Conservation (phyloP, 176 grass and related monocot genomes). For the Zizania latifolia region DNA sequence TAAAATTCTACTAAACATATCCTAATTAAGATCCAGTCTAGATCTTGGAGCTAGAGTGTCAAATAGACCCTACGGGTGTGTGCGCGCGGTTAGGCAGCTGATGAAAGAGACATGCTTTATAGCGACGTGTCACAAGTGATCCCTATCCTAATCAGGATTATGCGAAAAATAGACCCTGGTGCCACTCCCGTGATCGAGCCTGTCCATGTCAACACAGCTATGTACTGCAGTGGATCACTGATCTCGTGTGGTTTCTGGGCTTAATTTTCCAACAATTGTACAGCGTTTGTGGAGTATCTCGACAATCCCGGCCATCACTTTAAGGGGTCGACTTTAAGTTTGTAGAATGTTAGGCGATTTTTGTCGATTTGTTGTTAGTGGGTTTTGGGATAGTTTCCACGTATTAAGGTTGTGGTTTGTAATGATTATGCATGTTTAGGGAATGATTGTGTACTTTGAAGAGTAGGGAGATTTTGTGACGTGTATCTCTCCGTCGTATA, state of each 20-base stretch:
- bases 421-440: too few relatives aligned
- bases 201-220: slow-evolving; percentile 20
- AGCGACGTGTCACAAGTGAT: slow-evolving; percentile 14
- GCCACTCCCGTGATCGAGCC: not conserved
- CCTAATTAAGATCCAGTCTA: too few relatives aligned
- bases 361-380: too few relatives aligned
- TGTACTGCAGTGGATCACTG: not conserved
- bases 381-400: too few relatives aligned
- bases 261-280: not conserved
- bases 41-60: too few relatives aligned
- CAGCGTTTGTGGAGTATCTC: not conserved
- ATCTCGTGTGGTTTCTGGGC: not conserved
- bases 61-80: too few relatives aligned
- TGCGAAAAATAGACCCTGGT: slow-evolving; percentile 33
- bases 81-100: slow-evolving; percentile 37
- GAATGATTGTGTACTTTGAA: too few relatives aligned
- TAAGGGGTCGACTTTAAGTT: not conserved
- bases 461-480: too few relatives aligned
- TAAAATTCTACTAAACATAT: too few relatives aligned
- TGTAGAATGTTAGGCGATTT: too few relatives aligned
- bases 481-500: too few relatives aligned
- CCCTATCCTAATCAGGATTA: slow-evolving; percentile 15
- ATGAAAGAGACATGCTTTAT: not conserved
- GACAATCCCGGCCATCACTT: not conserved
- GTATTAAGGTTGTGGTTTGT: too few relatives aligned